These are phyloP conservation scores for Talaromyces funiculosus DNA, from an alignment of 2,329 filamentous ascomycete species.

Conservation along the genomic window DNA sequence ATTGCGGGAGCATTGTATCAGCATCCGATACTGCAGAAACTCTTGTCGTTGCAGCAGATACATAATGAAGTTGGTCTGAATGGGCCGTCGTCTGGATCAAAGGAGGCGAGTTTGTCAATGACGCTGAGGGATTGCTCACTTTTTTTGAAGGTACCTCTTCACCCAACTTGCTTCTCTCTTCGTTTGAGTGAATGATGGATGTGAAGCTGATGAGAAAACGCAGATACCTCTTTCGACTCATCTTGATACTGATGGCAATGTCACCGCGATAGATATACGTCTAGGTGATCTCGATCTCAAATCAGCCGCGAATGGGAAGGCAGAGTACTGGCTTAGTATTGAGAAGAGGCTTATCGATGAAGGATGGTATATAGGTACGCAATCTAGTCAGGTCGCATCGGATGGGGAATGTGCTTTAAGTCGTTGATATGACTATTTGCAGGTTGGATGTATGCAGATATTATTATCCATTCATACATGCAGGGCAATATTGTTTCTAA, in stretches of 20 bases:
- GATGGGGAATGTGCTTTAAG: constrained; percentile 31
- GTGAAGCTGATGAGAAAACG: neutral
- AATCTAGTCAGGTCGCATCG: constrained; percentile 21
- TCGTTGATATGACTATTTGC: neutral
- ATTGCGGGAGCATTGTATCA: constrained; percentile 31
- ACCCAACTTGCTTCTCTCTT: too few species aligned
- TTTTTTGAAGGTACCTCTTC: constrained; percentile 54
- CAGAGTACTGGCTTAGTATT: constrained; percentile 60
- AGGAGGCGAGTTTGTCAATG: constrained; percentile 64
- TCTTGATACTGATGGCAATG: too few species aligned
- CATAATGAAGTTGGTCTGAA: constrained; percentile 32
- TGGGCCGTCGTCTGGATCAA: constrained; percentile 32
- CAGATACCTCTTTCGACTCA: neutral
- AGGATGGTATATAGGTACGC: constrained; percentile 59
- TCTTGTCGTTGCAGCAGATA: constrained; percentile 29
- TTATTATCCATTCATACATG: neutral
- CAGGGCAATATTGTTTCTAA: neutral
- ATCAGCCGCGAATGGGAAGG: constrained; percentile 57
- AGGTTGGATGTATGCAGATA: neutral
- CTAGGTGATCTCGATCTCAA: constrained; percentile 76
- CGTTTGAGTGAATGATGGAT: too few species aligned
- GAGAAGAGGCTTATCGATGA: constrained; percentile 59
- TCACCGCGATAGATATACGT: constrained; percentile 47
- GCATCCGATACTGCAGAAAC: constrained; percentile 30
- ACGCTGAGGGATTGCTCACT: constrained; percentile 74